Base-by-base conservation (phyloP, 73 alveolate genomes). In the Paramecium bursaria region DNA sequence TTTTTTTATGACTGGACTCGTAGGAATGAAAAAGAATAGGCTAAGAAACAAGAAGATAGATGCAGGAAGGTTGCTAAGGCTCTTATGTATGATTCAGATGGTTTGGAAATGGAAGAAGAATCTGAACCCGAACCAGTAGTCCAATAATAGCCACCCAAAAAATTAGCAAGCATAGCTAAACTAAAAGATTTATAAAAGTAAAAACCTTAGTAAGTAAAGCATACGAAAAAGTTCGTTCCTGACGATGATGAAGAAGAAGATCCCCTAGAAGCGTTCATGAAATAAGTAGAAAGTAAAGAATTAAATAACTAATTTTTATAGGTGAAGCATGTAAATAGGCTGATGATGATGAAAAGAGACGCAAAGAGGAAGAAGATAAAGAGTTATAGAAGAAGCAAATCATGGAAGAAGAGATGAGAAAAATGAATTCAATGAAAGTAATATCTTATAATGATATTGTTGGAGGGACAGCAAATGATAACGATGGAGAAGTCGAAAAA, bases 231-330 rank as follows among this genome's bases (percentile, higher is more conserved):
- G n/a, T n/a, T n/a, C n/a, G n/a, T n/a, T n/a, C n/a, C n/a, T n/a
- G 75, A 80, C 26, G 44, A 74, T 17, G 97, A 91, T 25, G 94
- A 85, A 50, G 95, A 90, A 50, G 97, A 89, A 47, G 91, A 90
- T 55, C 92, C 94, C 26, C 85, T 92, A 14, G 97, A 92, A 21
- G 95, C 91, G 49, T 92, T 46, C 52, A 92, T 92, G 97, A 90
- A 85, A 57, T 44, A 76, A 46, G 85, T 92, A 3, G 93, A 86
- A 57, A 67, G 90, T 55, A 77, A 73, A 23, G 22, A 14, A 35
- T 5, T 46, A 49, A 50, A 42, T 60, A 14, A 49, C 57, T 30
- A 22, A 75, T 30, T 44, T 74, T 3, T 48, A 51, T 52, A 75
- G 91, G 73, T 49, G 91, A 79, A 39, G 93, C 88, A 26, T 75